Evolutionary conservation across 306 rosid species (phyloP), one percentile per base, ranked within the genome.

Genomic region (Pueraria montana): DNA sequence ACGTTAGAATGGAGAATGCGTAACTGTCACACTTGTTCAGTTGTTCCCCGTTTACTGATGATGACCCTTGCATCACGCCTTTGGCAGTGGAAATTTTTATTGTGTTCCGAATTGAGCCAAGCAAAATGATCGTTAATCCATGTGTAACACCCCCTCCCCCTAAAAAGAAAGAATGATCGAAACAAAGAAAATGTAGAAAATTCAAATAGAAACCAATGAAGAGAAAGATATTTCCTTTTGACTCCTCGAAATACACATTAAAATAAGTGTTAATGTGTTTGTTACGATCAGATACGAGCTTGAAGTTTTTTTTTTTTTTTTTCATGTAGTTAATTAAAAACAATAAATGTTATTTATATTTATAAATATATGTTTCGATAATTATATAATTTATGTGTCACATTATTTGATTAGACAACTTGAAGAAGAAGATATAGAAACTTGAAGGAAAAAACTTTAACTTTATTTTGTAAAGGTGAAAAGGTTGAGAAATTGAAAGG

Each of bases 41-140:
- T 18, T 67, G 73, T 77, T 76, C 80, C 80, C 58, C 43, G 4
- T 58, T 40, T 13, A 42, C 13, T 58, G 42, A 76, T 55, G 36
- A 75, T 21, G 8, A 52, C 38, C 56, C 26, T 77, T 40, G 45
- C 27, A 61, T 77, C 81, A 63, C 72, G 59, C 80, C 80, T 76
- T 43, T 18, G 6, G 21, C 48, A 17, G 36, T 63, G 79, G 43
- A 23, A 61, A 4, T 27, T 61, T 2, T 61, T 27, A 42, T 16
- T 26, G 38, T 42, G 62, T 48, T n/a, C 59, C 2, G 17, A 62
- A 30, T 62, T 43, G 32, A 61, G 34, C 18, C 9, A 5, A 77
- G 34, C 81, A 46, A 77, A 77, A 77, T 77, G 62, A 77, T 77
- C 64, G 20, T 55, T 59, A 8, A 43, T 62, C 8, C 62, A 61